Evolutionary conservation across 192 early-diverging fungal species (phyloP), one percentile per base, ranked within the genome.

Genomic region (Coemansia sp.): DNA sequence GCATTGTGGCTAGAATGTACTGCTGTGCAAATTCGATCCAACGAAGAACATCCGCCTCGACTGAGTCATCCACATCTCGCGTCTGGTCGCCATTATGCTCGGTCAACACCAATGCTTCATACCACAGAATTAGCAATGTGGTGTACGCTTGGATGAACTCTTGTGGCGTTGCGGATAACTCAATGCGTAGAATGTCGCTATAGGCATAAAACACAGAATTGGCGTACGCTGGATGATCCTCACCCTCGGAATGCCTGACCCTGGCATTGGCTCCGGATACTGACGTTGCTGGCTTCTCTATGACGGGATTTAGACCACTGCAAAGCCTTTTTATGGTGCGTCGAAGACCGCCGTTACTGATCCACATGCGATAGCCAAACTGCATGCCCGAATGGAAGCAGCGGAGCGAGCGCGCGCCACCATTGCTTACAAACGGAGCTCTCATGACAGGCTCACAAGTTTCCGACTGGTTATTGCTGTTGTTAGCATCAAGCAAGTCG

Each of bases 11-110:
- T 11, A 36, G 27, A 38, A 80, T 44, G 13, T 50, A 71, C 9
- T 59, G 55, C 59, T 71, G 77, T 15, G 62, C 20, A 48, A 74
- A 80, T 13, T 73, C 65, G 13, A 62, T 74, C 77, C 77, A 80
- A 2, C 61, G 72, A 27, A 74, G 44, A 2, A 74, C 61, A 54
- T 54, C 52, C 19, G 30, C 27, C 10, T 59, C 40, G 13, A 29
- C 17, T 27, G 31, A 40, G 22, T 3, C 20, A 20, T 15, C 15
- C 6, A 25, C 7, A 6, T 48, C 45, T 0, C 45, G 45, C 2
- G 45, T 11, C 30, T 54, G 52, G 17, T 0, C 52, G 15, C 23
- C 30, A 34, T 4, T 19, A n/a, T 54, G 30, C 7, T 33, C 23
- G 2, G 44, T 3, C 15, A 30, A 63, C 23, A 9, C 20, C 22